Conservation (phyloP, 176 grass and related monocot species). For the Oryza nivara region DNA sequence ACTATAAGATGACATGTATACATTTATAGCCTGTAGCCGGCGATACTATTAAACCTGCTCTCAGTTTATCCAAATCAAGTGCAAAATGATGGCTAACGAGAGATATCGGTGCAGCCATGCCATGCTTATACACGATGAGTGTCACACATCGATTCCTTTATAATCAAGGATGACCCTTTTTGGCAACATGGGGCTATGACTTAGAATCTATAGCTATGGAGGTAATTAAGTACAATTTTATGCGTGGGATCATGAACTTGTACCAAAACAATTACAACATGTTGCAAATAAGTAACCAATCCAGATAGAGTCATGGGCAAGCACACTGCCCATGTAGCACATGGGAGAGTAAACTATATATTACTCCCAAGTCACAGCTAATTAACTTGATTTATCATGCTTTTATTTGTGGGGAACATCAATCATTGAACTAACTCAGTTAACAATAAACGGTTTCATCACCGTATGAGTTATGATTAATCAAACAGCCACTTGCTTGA, state of each 20-base stretch:
- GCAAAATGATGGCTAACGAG: too few species aligned
- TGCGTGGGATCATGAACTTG: neutral
- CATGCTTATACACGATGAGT: neutral
- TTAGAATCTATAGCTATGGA: neutral
- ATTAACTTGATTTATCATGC: neutral
- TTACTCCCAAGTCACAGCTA: neutral
- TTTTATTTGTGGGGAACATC: neutral
- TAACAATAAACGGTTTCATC: neutral
- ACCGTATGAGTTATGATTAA: neutral
- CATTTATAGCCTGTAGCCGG: too few species aligned
- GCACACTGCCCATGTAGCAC: neutral
- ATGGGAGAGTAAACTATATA: neutral
- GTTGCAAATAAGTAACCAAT: conserved; percentile 12
- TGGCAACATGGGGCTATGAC: neutral
- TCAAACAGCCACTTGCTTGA: neutral
- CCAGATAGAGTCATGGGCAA: neutral
- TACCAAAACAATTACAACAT: conserved; percentile 5
- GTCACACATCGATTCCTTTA: neutral
- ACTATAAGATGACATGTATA: too few species aligned
- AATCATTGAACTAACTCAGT: neutral
- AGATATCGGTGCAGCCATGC: too few species aligned
- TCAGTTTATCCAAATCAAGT: too few species aligned
- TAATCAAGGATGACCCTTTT: neutral
- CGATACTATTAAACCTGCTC: too few species aligned
- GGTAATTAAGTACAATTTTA: neutral